Percentiles rank a stretch among this genome's conserved stretches.
These are phyloP conservation scores for Nicotiana sylvestris DNA, from an alignment of 257 asterid genomes.

Conservation along the genomic window DNA sequence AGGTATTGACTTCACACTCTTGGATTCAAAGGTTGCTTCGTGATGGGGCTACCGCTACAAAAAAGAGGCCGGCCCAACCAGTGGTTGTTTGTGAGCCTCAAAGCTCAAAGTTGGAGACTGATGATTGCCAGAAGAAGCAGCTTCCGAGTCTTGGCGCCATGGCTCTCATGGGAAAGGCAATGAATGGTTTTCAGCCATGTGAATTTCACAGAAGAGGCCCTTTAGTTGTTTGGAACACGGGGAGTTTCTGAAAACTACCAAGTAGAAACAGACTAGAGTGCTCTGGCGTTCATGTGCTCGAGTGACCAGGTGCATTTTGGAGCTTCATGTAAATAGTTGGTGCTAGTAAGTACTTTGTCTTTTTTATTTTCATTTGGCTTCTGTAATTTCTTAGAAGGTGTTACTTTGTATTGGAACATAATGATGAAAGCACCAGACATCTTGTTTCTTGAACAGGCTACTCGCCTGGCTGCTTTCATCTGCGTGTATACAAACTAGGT, in stretches of 20 bases:
- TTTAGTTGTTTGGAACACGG: slow-evolving; percentile 58
- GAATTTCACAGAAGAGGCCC: slow-evolving; percentile 49
- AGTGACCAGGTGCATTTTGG: background rate
- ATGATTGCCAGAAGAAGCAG: slow-evolving; percentile 51
- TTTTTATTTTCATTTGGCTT: background rate
- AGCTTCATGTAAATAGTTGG: slow-evolving; percentile 1
- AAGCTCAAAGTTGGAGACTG: slow-evolving; percentile 29
- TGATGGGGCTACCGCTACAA: slow-evolving; percentile 17
- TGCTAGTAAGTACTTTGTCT: background rate
- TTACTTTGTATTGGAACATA: background rate
- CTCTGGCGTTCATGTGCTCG: background rate
- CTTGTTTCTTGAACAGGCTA: slow-evolving; percentile 9
- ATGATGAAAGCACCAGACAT: background rate
- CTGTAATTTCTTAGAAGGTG: background rate
- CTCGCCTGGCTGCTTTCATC: slow-evolving; percentile 5
- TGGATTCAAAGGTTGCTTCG: slow-evolving; percentile 77
- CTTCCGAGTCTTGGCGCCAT: slow-evolving; percentile 83
- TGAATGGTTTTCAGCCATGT: slow-evolving; percentile 47
- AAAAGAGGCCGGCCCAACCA: slow-evolving; percentile 24
- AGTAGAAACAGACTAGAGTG: background rate
- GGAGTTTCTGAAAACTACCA: slow-evolving; percentile 23
- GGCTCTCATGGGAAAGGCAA: slow-evolving; percentile 75
- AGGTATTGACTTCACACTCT: slow-evolving; percentile 39
- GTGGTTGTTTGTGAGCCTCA: slow-evolving; percentile 42
- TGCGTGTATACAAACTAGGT: background rate